Evolutionary conservation across 331 rosid species (phyloP).

Genomic region (Acacia concinna): DNA sequence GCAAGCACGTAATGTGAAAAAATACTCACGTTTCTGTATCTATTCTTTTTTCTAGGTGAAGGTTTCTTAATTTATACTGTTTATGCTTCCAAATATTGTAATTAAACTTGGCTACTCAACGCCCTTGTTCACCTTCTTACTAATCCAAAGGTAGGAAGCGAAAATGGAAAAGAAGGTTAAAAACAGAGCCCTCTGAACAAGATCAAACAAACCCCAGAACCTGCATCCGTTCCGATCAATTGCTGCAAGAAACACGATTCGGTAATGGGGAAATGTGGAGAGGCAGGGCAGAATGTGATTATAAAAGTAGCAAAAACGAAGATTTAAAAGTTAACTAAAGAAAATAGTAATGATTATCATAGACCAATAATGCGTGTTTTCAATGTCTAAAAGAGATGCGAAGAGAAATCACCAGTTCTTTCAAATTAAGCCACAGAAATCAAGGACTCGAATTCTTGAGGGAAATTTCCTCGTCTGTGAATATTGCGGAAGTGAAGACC

Average conservation of each 20-base stretch:
- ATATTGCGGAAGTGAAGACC: not conserved
- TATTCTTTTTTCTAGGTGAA: too few relatives aligned
- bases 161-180: not conserved
- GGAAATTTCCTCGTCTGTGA: not conserved
- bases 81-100: constrained; percentile 42
- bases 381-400: not conserved
- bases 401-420: not conserved
- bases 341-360: constrained; percentile 25
- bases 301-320: constrained; percentile 35
- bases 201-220: not conserved
- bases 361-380: constrained; percentile 7
- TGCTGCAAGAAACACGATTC: not conserved
- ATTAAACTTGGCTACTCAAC: constrained; percentile 34
- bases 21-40: constrained; percentile 37
- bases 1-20: constrained; percentile 26
- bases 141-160: not conserved
- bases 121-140: constrained; percentile 25
- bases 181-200: constrained; percentile 35
- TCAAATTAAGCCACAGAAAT: not conserved
- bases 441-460: not conserved
- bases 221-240: constrained; percentile 26
- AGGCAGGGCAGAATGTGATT: constrained; percentile 26
- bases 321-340: not conserved
- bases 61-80: not conserved
- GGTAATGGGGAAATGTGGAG: not conserved